Base-by-base conservation (phyloP, 2,329 filamentous ascomycete species). In the Trichoderma sp. region DNA sequence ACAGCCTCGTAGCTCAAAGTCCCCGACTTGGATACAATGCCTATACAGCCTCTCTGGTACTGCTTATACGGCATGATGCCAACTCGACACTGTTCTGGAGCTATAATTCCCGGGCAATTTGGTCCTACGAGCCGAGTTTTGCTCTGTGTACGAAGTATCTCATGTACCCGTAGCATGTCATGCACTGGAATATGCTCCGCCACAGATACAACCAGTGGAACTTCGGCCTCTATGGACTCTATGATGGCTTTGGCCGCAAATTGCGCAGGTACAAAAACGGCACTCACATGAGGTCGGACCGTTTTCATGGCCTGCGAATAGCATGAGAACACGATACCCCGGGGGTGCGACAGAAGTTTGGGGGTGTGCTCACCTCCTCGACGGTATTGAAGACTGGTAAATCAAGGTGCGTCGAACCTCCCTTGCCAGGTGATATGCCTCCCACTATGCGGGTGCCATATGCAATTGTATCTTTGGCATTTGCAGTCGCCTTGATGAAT, bases 51-150 rank as follows among this genome's bases (percentile, higher is more conserved):
- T 0, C 88, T 86, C 1, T 69, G 73, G 30, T 82, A 83, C 74
- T 83, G 81, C 34, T 76, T 77, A 63, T 81, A 81, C 0, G 81
- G 82, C 82, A 83, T 83, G 53, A 83, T 83, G 2, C 82, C 82
- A 6, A 83, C 78, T 0, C 81, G 71, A 75, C 92, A 95, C 3
- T 89, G 90, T 26, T 90, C 87, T 0, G 92, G 90, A 4, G 91
- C 92, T 71, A 95, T 93, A 73, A 95, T 94, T 0, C 93, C 93
- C 0, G 93, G 92, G 23, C 91, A 92, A 78, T 95, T 95, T n/a
- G 93, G 91, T 2, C 93, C 93, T 0, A 95, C 91, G 0, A 95
- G 85, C 7, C 93, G 85, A 0, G 91, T 92, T 75, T 88, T 91
- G 1, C 86, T 90, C 77, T 95, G 93, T 0, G 91, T 92, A 73